These are phyloP conservation scores for Asterophora lycoperdoides DNA, from an alignment of 768 basidiomycete genomes.

Conservation along the genomic window DNA sequence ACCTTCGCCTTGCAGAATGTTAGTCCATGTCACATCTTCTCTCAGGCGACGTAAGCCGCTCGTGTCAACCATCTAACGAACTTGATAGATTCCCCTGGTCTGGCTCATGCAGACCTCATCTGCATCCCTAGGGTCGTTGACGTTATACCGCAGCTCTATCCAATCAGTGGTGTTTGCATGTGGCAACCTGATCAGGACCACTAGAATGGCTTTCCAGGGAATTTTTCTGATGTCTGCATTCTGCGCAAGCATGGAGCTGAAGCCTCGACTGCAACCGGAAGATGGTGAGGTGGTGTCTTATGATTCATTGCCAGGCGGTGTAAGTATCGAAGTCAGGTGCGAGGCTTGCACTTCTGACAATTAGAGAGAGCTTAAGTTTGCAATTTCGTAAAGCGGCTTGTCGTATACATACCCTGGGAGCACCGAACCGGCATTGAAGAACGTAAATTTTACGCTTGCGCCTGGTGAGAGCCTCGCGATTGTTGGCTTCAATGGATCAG, in stretches of 20 bases:
- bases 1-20: conserved; percentile 69
- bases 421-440: conserved; percentile 58
- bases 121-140: conserved; percentile 75
- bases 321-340: conserved; percentile 68
- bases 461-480: conserved; percentile 82
- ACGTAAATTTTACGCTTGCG: conserved; percentile 66
- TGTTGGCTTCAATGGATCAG: conserved; percentile 82
- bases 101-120: conserved; percentile 69
- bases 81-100: conserved; percentile 64
- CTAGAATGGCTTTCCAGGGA: conserved; percentile 76
- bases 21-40: conserved; percentile 28
- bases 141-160: conserved; percentile 75
- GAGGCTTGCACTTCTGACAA: conserved; percentile 17
- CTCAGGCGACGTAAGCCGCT: conserved; percentile 2
- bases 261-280: conserved; percentile 62
- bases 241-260: conserved; percentile 68
- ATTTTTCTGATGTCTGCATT: conserved; percentile 88
- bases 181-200: conserved; percentile 56
- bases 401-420: conserved; percentile 81
- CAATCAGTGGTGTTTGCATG: conserved; percentile 66
- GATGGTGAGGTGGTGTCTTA: conserved; percentile 50
- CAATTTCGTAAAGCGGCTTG: conserved; percentile 25
- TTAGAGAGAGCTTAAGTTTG: conserved; percentile 6
- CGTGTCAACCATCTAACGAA: conserved; percentile 14
- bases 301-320: conserved; percentile 47